Conservation (phyloP, 1,139 yeast genomes). For the Groenewaldozyma sp. region DNA sequence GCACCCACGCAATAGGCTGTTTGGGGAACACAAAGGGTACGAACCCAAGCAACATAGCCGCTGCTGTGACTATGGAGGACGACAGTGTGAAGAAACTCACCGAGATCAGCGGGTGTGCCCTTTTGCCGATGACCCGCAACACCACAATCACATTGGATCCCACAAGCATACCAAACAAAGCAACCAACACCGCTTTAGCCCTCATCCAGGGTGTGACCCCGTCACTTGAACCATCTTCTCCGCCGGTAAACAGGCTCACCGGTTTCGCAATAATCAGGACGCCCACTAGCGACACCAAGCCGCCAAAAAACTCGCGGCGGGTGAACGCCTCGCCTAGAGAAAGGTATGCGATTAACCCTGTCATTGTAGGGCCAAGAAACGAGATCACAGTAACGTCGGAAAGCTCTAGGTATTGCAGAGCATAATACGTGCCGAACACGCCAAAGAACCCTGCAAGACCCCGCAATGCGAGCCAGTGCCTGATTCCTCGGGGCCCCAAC, state of each 20-base stretch:
- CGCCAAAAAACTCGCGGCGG: slow-evolving; percentile 57
- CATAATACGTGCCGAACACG: slow-evolving; percentile 64
- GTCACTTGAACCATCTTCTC: slow-evolving; percentile 8
- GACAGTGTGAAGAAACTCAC: slow-evolving; percentile 68
- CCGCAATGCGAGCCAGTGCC: slow-evolving; percentile 49
- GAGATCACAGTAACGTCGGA: slow-evolving; percentile 75
- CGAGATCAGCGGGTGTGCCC: slow-evolving; percentile 71
- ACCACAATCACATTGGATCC: slow-evolving; percentile 64
- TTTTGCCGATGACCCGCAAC: slow-evolving; percentile 63
- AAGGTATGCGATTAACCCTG: slow-evolving; percentile 66
- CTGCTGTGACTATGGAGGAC: slow-evolving; percentile 47
- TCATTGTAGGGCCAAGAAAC: slow-evolving; percentile 66
- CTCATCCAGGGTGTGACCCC: slow-evolving; percentile 8
- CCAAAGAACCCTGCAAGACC: slow-evolving; percentile 75
- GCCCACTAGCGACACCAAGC: slow-evolving; percentile 60
- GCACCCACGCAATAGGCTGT: slow-evolving; percentile 51
- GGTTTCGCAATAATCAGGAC: slow-evolving; percentile 81
- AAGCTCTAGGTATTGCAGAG: slow-evolving; percentile 65
- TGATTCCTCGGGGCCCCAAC: slow-evolving; percentile 55
- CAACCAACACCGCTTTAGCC: slow-evolving; percentile 49
- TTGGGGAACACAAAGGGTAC: slow-evolving; percentile 47
- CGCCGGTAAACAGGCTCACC: slow-evolving; percentile 42
- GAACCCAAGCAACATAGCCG: slow-evolving; percentile 45
- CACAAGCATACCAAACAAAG: slow-evolving; percentile 61
- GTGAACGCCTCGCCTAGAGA: slow-evolving; percentile 62